phyloP scores from a whole-genome alignment of 2,329 filamentous ascomycete genomes.

The Microsporum canis region DNA sequence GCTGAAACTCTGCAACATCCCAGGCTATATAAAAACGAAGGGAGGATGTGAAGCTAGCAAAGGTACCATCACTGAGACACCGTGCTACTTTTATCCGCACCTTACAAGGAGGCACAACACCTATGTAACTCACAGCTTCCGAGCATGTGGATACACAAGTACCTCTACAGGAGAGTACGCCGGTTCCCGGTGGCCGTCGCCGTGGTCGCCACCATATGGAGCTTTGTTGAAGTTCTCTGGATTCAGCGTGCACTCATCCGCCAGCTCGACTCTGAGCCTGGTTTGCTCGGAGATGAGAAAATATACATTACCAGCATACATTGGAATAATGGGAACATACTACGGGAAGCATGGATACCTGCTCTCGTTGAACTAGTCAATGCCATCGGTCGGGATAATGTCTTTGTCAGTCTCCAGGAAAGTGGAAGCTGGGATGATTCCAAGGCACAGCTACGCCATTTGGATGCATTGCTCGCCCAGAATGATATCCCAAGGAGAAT shows the following conservation, averaged over 20 bases:
- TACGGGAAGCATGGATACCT: slow-evolving; percentile 52
- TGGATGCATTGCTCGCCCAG: slow-evolving; percentile 45
- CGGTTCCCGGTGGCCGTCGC: background rate
- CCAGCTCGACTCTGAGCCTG: background rate
- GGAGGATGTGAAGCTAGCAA: too few species aligned
- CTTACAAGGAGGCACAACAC: background rate
- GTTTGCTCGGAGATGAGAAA: background rate
- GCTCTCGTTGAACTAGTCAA: slow-evolving; percentile 48
- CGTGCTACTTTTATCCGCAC: background rate
- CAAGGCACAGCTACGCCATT: slow-evolving; percentile 47
- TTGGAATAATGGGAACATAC: slow-evolving; percentile 53
- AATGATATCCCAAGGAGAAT: slow-evolving; percentile 46
- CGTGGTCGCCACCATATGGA: background rate
- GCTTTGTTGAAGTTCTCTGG: background rate
- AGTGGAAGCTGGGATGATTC: slow-evolving; percentile 59
- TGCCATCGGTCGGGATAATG: slow-evolving; percentile 50
- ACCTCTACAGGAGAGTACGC: background rate
- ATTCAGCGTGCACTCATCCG: background rate
- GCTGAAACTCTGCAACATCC: too few species aligned
- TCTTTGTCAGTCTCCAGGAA: slow-evolving; percentile 58
- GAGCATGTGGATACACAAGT: background rate
- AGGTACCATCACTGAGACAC: too few species aligned
- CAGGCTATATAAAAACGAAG: too few species aligned
- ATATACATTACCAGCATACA: slow-evolving; percentile 59
- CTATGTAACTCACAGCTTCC: background rate